Percentiles rank a stretch among this genome's conserved stretches.
Evolutionary conservation across 73 alveolate species (phyloP).

Genomic region (Symbiodinium pilosum): DNA sequence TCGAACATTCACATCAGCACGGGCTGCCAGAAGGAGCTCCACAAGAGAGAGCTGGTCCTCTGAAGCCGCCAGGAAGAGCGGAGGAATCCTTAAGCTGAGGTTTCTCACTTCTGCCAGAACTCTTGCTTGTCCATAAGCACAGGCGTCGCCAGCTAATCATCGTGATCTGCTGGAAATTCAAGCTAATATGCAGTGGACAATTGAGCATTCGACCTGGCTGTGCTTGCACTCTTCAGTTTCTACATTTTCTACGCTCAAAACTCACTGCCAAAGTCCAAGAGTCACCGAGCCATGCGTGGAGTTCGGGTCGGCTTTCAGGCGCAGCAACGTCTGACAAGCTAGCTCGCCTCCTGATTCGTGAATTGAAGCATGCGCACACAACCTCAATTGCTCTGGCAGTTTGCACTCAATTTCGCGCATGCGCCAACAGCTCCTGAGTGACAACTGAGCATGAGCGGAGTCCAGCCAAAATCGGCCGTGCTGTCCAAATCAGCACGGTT

Average conservation of each 20-base stretch:
- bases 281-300: not conserved
- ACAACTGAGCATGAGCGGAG: conserved; percentile 28
- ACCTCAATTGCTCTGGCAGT: too few relatives aligned
- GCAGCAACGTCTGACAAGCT: not conserved
- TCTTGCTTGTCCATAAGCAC: too few relatives aligned
- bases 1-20: not conserved
- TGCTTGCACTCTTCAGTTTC: too few relatives aligned
- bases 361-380: too few relatives aligned
- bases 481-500: not conserved
- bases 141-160: too few relatives aligned
- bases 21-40: not conserved
- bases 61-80: conserved; percentile 7
- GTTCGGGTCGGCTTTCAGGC: not conserved
- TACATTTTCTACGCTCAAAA: too few relatives aligned
- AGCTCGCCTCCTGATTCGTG: not conserved
- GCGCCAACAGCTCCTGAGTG: not conserved
- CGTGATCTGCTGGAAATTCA: too few relatives aligned
- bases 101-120: not conserved
- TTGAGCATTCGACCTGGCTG: too few relatives aligned
- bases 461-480: conserved; percentile 19
- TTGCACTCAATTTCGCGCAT: too few relatives aligned
- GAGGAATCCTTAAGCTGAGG: not conserved
- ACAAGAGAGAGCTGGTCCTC: not conserved
- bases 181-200: too few relatives aligned
- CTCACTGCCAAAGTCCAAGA: too few relatives aligned